These are phyloP conservation scores for Cladophialophora carrionii DNA, from an alignment of 2,329 filamentous ascomycete species.

Conservation along the genomic window DNA sequence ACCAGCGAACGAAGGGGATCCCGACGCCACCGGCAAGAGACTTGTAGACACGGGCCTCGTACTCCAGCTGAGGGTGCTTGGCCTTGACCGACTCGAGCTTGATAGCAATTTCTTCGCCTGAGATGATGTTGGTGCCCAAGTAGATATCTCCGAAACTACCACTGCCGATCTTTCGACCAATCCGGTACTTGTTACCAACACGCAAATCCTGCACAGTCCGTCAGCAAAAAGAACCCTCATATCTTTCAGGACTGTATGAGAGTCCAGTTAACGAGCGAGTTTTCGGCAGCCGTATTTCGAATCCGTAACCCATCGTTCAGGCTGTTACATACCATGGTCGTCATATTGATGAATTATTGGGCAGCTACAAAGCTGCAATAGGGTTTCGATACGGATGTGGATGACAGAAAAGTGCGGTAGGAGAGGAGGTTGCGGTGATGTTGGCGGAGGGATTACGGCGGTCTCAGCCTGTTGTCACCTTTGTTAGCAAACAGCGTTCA, in stretches of 20 bases:
- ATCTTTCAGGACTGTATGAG: not conserved
- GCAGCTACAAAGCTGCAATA: conserved; percentile 28
- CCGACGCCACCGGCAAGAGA: conserved; percentile 92
- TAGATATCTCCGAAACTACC: conserved; percentile 99
- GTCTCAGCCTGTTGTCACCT: conserved; percentile 36
- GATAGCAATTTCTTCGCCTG: conserved; percentile 98
- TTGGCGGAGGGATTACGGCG: conserved; percentile 22
- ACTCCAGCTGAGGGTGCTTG: conserved; percentile 98
- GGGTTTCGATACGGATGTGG: not conserved
- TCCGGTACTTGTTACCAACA: conserved; percentile 99
- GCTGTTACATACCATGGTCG: conserved; percentile 63
- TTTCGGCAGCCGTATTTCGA: conserved; percentile 7
- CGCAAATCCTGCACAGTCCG: conserved; percentile 75
- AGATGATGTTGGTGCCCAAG: conserved; percentile 99
- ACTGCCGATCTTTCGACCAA: conserved; percentile 98
- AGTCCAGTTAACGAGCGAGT: conserved; percentile 12
- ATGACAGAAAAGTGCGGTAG: conserved; percentile 6
- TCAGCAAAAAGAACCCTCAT: conserved; percentile 17
- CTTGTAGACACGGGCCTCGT: conserved; percentile 90
- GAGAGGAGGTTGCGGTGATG: conserved; percentile 16
- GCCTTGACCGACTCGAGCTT: conserved; percentile 99
- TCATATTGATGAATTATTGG: conserved; percentile 54
- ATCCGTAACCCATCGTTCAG: conserved; percentile 9
- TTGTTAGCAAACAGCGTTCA: conserved; percentile 22
- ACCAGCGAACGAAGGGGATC: conserved; percentile 99